phyloP scores from a whole-genome alignment of 2,329 filamentous ascomycete species.

The Claviceps fusiformis region DNA sequence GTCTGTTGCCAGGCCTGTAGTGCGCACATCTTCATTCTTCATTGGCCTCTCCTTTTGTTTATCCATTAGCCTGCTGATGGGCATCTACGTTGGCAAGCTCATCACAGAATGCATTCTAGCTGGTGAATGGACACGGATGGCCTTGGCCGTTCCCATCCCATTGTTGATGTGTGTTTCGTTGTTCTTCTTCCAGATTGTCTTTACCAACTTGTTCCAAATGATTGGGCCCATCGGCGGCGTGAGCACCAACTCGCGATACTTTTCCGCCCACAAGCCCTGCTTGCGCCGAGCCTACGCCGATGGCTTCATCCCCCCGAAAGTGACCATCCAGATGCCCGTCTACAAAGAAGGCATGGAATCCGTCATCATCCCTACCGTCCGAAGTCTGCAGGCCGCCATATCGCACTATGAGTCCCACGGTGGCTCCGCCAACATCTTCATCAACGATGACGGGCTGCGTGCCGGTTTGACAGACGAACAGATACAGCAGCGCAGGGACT shows the following conservation, averaged over 20 bases:
- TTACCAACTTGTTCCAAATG: conserved; percentile 28
- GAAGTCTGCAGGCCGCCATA: conserved; percentile 34
- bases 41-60: conserved; percentile 24
- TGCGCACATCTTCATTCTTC: conserved; percentile 23
- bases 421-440: conserved; percentile 37
- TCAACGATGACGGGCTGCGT: conserved; percentile 52
- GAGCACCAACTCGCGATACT: conserved; percentile 29
- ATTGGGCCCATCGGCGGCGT: conserved; percentile 33
- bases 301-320: conserved; percentile 22
- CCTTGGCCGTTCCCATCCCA: conserved; percentile 20
- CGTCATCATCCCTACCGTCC: conserved; percentile 35
- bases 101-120: conserved; percentile 25
- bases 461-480: conserved; percentile 29
- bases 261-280: conserved; percentile 25
- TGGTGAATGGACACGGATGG: conserved; percentile 23
- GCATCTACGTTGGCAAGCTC: conserved; percentile 22
- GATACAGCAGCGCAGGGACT: conserved; percentile 28
- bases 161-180: conserved; percentile 20
- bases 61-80: conserved; percentile 24
- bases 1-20: conserved; percentile 27
- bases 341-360: conserved; percentile 27
- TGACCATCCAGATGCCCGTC: conserved; percentile 22
- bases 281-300: conserved; percentile 19
- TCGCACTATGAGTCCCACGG: conserved; percentile 34
- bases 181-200: conserved; percentile 32